phyloP scores from a whole-genome alignment of 78 protist genomes.

The Speleostelium caveatum region DNA sequence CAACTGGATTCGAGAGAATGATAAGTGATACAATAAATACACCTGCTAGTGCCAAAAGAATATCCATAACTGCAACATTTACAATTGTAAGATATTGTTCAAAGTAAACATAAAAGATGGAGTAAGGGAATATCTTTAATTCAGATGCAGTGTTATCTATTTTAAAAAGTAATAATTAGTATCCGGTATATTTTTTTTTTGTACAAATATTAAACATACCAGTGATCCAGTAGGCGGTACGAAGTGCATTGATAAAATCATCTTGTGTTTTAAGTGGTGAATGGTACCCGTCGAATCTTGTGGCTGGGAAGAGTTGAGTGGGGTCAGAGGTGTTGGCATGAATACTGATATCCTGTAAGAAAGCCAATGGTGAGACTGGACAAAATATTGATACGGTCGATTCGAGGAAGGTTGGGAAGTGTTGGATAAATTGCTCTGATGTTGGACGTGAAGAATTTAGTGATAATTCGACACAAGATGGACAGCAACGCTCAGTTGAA shows the following conservation, averaged over 20 bases:
- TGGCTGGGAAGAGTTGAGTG: conserved; percentile 26
- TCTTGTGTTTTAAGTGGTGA: conserved; percentile 59
- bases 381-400: conserved; percentile 10
- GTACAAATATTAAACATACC: too few relatives aligned
- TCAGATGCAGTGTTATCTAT: too few relatives aligned
- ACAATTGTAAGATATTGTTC: conserved; percentile 81
- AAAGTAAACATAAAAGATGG: conserved; percentile 83
- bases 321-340: background rate
- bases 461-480: background rate
- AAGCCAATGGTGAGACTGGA: conserved; percentile 1
- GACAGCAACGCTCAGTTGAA: background rate
- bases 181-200: too few relatives aligned
- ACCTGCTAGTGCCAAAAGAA: conserved; percentile 78
- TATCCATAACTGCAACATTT: conserved; percentile 37
- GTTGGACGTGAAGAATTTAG: conserved; percentile 9
- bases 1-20: conserved; percentile 39
- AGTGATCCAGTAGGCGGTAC: conserved; percentile 44
- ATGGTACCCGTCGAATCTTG: conserved; percentile 71
- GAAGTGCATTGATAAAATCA: conserved; percentile 77
- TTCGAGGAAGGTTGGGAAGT: conserved; percentile 9
- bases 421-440: conserved; percentile 1
- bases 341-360: background rate
- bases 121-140: conserved; percentile 55
- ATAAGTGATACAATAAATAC: conserved; percentile 71
- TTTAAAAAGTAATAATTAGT: too few relatives aligned